Percentiles rank a stretch among this genome's conserved stretches.
phyloP scores from a whole-genome alignment of 768 basidiomycete species.

The Naematelia aurantialba region DNA sequence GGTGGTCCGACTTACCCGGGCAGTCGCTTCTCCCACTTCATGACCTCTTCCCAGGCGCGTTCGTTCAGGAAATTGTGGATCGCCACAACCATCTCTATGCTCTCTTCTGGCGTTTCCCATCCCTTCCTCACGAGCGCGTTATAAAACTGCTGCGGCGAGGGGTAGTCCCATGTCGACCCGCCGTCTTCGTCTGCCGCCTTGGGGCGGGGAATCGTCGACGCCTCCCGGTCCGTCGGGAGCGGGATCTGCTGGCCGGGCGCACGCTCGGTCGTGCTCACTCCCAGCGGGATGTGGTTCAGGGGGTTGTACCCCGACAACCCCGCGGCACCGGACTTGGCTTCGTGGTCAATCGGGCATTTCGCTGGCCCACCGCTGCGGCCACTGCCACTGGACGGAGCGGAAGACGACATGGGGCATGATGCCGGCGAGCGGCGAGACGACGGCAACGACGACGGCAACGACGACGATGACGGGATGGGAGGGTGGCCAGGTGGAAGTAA shows the following conservation, averaged over 20 bases:
- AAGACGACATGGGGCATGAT: slow-evolving; percentile 34
- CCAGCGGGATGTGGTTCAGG: slow-evolving; percentile 79
- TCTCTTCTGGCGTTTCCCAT: slow-evolving; percentile 92
- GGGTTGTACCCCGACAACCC: slow-evolving; percentile 60
- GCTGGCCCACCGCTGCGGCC: slow-evolving; percentile 28
- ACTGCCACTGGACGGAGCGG: slow-evolving; percentile 7
- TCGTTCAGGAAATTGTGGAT: slow-evolving; percentile 99
- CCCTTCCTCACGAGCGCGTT: slow-evolving; percentile 95
- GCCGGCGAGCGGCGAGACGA: slow-evolving; percentile 27
- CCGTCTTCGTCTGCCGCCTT: slow-evolving; percentile 31
- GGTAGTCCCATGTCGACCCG: slow-evolving; percentile 74
- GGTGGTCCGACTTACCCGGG: slow-evolving; percentile 54
- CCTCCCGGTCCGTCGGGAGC: slow-evolving; percentile 70
- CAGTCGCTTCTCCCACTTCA: slow-evolving; percentile 81
- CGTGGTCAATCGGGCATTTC: background rate
- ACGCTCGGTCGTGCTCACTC: slow-evolving; percentile 54
- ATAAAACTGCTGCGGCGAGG: slow-evolving; percentile 95
- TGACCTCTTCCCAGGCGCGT: slow-evolving; percentile 89
- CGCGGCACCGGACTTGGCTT: background rate
- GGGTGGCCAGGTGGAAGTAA: slow-evolving; percentile 32
- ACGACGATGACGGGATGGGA: slow-evolving; percentile 25
- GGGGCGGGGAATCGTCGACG: slow-evolving; percentile 79
- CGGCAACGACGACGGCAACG: slow-evolving; percentile 12
- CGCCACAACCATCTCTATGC: slow-evolving; percentile 89
- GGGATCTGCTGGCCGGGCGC: slow-evolving; percentile 62